Percentiles rank a stretch among this genome's conserved stretches.
Conservation (phyloP, 2,329 filamentous ascomycete genomes). For the Rhynchosporium secalis region DNA sequence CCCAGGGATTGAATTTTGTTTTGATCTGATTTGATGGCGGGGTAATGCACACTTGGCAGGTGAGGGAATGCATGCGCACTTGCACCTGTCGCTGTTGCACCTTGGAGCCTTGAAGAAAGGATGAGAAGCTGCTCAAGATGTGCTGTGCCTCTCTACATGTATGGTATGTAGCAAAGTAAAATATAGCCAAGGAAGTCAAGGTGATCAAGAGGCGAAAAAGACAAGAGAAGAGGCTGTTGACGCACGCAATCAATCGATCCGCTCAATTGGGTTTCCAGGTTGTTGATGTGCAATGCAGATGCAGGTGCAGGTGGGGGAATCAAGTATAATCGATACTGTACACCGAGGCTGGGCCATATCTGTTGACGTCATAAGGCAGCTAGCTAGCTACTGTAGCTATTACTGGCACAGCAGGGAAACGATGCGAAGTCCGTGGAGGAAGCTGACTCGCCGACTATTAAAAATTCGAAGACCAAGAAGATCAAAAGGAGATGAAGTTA, state of each 20-base stretch:
- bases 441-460: background rate
- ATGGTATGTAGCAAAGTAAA: too few relatives aligned
- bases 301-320: background rate
- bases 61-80: background rate
- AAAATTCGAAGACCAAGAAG: too few relatives aligned
- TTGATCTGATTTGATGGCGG: conserved; percentile 5
- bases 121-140: too few relatives aligned
- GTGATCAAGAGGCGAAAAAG: background rate
- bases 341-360: background rate
- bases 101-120: too few relatives aligned
- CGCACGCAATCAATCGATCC: background rate
- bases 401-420: background rate
- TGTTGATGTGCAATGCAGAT: background rate
- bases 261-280: too few relatives aligned
- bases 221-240: background rate
- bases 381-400: background rate
- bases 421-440: background rate
- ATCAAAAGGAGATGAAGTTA: background rate
- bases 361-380: conserved; percentile 1
- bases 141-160: too few relatives aligned
- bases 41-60: background rate
- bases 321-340: too few relatives aligned
- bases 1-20: background rate
- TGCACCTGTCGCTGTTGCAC: too few relatives aligned
- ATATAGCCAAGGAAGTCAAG: too few relatives aligned